Percentiles rank a stretch among this genome's conserved stretches.
Evolutionary conservation across 2,329 filamentous ascomycete genomes (phyloP).

Genomic region (Phyllosticta paracitricarpa): DNA sequence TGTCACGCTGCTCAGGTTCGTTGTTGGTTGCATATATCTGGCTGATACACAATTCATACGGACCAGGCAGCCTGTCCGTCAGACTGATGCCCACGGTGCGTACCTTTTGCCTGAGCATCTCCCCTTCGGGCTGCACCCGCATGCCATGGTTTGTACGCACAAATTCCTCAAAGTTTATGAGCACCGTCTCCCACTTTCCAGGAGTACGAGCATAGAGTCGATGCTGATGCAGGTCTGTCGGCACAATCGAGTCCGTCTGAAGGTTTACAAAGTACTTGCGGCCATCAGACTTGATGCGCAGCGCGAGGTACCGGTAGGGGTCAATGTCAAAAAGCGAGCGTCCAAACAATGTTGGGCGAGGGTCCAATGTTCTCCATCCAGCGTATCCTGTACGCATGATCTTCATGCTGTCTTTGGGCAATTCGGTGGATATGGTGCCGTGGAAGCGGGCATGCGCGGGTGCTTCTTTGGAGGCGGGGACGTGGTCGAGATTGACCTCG

Average conservation of each 20-base stretch:
- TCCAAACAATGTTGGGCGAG: slow-evolving; percentile 71
- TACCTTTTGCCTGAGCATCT: slow-evolving; percentile 78
- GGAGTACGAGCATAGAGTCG: slow-evolving; percentile 68
- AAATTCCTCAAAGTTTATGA: slow-evolving; percentile 85
- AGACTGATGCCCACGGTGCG: slow-evolving; percentile 76
- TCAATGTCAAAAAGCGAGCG: slow-evolving; percentile 81
- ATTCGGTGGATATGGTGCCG: slow-evolving; percentile 75
- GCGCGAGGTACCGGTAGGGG: slow-evolving; percentile 73
- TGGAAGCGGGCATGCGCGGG: slow-evolving; percentile 71
- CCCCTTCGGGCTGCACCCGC: slow-evolving; percentile 85
- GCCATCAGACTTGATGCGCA: slow-evolving; percentile 84
- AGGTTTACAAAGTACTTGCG: slow-evolving; percentile 91
- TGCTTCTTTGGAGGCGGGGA: slow-evolving; percentile 35
- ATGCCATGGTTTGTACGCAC: slow-evolving; percentile 89
- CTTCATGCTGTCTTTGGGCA: slow-evolving; percentile 64
- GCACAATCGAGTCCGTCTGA: slow-evolving; percentile 86
- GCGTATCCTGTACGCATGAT: slow-evolving; percentile 78
- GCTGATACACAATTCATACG: slow-evolving; percentile 78
- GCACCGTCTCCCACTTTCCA: slow-evolving; percentile 89
- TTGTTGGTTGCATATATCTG: slow-evolving; percentile 82
- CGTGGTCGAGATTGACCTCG: slow-evolving; percentile 58
- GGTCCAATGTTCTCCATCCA: slow-evolving; percentile 76
- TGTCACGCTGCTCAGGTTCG: slow-evolving; percentile 28
- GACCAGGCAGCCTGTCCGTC: slow-evolving; percentile 79
- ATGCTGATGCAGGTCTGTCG: slow-evolving; percentile 94